Evolutionary conservation across 164 flowering plant genomes (phyloP), one percentile per base, ranked within the genome.

Genomic region (Magnolia kwangsiensis): DNA sequence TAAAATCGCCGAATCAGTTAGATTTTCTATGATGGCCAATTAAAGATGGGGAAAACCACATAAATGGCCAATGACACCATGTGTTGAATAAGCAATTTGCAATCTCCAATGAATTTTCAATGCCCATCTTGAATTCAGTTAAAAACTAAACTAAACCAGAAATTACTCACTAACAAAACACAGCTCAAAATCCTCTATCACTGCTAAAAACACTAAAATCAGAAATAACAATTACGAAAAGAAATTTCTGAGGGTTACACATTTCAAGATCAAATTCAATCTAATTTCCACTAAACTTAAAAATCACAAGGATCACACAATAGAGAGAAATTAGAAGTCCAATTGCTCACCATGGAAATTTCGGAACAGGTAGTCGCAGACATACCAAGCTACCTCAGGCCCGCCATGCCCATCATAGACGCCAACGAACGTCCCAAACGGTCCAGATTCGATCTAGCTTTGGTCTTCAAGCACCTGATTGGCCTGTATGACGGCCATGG

Each of bases 371-470:
- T 89, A 74, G 79, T 89, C 91, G 49, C 90, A 85, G 27, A 90
- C 90, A 51, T 85, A 89, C 1, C 89, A 88, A 50, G 94, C 87
- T 1, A 90, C 87, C 7, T 86, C 86, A 5, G 91, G 91, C 9
- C 96, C 94, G 14, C 90, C 94, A 63, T 91, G 94, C 7, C 96
- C 96, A 72, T 91, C 96, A 64, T 91, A 90, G 76, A 92, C 89
- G 23, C 96, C 96, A 24, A 92, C 90, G 69, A 92, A 88, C 3
- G 94, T 85, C 3, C 92, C 94, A 45, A 87, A 83, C 0, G 82
- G 86, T 0, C 94, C 96, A 3, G 90, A 88, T 78, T 92, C 96
- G 70, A 92, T 84, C 85, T 90, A 94, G 81, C 92, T 78, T 84
- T 90, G 91, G 63, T 92, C 96, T 65, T 92, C 94, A 8, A 92